These are phyloP conservation scores for Jaminaea rosea DNA, from an alignment of 1,284 basidiomycete genomes.

Conservation along the genomic window DNA sequence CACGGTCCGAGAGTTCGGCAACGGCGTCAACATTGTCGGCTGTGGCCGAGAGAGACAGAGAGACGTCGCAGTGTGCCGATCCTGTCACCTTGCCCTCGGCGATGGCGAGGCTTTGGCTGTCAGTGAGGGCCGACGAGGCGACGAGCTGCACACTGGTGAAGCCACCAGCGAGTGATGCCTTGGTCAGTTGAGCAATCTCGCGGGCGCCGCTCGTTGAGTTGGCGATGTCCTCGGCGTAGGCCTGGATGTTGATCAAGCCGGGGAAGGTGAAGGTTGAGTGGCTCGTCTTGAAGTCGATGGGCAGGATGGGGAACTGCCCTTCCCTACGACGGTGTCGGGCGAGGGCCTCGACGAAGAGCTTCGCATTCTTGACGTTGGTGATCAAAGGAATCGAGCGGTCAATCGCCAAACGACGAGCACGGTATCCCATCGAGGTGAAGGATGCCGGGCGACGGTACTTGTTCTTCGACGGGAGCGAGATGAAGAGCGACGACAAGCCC, in stretches of 20 bases:
- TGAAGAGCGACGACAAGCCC: conserved; percentile 63
- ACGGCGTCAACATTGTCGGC: conserved; percentile 24
- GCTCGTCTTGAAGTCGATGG: conserved; percentile 84
- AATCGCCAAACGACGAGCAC: conserved; percentile 96
- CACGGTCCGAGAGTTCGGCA: conserved; percentile 28
- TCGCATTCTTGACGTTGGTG: conserved; percentile 98
- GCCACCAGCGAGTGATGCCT: conserved; percentile 34
- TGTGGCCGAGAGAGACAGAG: conserved; percentile 36
- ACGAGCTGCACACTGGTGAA: conserved; percentile 39
- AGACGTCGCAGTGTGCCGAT: conserved; percentile 37
- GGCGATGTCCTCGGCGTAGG: conserved; percentile 72
- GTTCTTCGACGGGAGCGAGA: conserved; percentile 97
- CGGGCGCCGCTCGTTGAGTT: conserved; percentile 52
- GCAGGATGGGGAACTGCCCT: conserved; percentile 73
- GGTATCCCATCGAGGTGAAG: conserved; percentile 94
- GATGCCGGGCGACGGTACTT: conserved; percentile 92
- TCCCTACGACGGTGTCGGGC: conserved; percentile 59
- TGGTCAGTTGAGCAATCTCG: conserved; percentile 54
- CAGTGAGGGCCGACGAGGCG: conserved; percentile 18
- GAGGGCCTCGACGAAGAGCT: conserved; percentile 88
- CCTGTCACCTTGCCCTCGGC: conserved; percentile 39
- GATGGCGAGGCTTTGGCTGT: conserved; percentile 22
- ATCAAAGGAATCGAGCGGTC: conserved; percentile 95
- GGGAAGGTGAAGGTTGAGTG: conserved; percentile 83
- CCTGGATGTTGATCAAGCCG: conserved; percentile 77